These are phyloP conservation scores for Davidsoniella australis DNA, from an alignment of 2,329 filamentous ascomycete species.

Conservation along the genomic window DNA sequence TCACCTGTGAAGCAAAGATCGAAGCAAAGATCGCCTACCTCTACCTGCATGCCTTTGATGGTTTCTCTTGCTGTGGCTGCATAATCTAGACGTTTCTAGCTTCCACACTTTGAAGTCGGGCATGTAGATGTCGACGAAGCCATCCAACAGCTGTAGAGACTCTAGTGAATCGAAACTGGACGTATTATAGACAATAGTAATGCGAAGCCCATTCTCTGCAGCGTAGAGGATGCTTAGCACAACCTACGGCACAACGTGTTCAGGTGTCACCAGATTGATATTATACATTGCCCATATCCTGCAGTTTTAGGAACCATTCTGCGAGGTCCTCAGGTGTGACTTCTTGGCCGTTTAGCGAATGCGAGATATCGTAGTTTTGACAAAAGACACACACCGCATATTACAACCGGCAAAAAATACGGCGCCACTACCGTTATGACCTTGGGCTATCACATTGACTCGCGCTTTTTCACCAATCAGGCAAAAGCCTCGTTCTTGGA, in stretches of 20 bases:
- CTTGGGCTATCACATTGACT: constrained; percentile 71
- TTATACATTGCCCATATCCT: constrained; percentile 68
- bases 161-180: constrained; percentile 63
- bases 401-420: constrained; percentile 71
- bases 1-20: constrained; percentile 69
- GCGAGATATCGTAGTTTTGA: constrained; percentile 71
- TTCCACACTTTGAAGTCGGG: constrained; percentile 79
- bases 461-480: constrained; percentile 61
- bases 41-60: constrained; percentile 61
- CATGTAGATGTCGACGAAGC: constrained; percentile 72
- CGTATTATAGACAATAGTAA: constrained; percentile 75
- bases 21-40: constrained; percentile 72
- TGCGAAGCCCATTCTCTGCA: constrained; percentile 45
- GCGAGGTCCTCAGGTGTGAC: constrained; percentile 62
- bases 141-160: constrained; percentile 56
- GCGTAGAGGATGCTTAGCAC: constrained; percentile 60
- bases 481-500: constrained; percentile 60
- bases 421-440: constrained; percentile 60
- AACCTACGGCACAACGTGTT: constrained; percentile 75
- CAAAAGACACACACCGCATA: constrained; percentile 57
- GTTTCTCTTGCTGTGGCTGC: constrained; percentile 55
- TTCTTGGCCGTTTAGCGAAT: constrained; percentile 66
- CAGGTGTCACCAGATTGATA: constrained; percentile 74
- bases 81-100: constrained; percentile 47
- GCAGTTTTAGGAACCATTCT: constrained; percentile 70